A percentile compares a stretch with the other conserved stretches of the same genome.
Evolutionary conservation across 805 yeast species (phyloP).

Genomic region (Nakazawaea molendinolei): DNA sequence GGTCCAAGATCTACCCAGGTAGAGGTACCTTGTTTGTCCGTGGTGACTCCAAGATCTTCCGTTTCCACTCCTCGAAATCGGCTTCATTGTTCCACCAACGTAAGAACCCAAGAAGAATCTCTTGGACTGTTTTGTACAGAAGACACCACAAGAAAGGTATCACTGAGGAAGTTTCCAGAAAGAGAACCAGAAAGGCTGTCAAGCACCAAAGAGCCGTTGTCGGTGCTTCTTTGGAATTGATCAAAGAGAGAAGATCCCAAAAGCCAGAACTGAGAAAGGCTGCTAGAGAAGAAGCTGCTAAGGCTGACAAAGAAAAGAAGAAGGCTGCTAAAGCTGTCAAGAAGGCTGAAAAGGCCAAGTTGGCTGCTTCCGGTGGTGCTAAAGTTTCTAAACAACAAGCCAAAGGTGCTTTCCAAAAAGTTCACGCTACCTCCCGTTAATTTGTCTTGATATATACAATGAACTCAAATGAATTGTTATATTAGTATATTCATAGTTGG

Average conservation of each 20-base stretch:
- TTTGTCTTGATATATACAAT: too few species aligned
- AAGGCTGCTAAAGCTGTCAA: constrained; percentile 90
- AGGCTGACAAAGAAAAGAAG: constrained; percentile 80
- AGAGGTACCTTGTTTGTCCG: constrained; percentile 99
- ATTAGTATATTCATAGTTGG: too few species aligned
- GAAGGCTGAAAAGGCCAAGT: constrained; percentile 88
- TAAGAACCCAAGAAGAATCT: constrained; percentile 99
- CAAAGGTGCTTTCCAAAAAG: constrained; percentile 98
- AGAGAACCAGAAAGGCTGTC: constrained; percentile 95
- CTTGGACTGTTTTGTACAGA: constrained; percentile 99
- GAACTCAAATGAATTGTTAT: too few species aligned
- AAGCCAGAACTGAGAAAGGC: constrained; percentile 99
- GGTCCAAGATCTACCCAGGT: constrained; percentile 99
- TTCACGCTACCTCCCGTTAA: constrained; percentile 95
- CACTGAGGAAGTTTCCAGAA: constrained; percentile 96
- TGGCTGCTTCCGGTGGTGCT: constrained; percentile 68
- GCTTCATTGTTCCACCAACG: constrained; percentile 98
- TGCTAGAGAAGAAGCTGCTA: constrained; percentile 85
- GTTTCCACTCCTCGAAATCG: constrained; percentile 97
- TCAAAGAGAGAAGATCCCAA: constrained; percentile 93
- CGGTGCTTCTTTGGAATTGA: constrained; percentile 98
- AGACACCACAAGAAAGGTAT: constrained; percentile 99
- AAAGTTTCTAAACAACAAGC: constrained; percentile 92
- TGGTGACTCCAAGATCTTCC: constrained; percentile 99
- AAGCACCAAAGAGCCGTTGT: constrained; percentile 99